A percentile compares a stretch with the other conserved stretches of the same genome.
Evolutionary conservation across 805 yeast species (phyloP).

Genomic region (Maudiozyma turicensis): DNA sequence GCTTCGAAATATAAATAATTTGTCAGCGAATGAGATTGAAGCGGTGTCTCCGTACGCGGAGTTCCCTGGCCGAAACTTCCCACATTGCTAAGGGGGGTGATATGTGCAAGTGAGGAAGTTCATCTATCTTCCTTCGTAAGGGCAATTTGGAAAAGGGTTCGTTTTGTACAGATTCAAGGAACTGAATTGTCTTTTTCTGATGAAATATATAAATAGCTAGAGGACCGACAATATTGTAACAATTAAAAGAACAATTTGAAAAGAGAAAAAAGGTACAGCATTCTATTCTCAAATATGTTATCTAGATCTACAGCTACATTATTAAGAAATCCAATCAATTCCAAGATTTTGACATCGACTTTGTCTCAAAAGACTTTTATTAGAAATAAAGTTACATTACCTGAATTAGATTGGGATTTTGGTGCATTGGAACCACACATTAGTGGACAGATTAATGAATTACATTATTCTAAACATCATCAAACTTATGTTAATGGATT

Average conservation of each 20-base stretch:
- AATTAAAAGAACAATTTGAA: not conserved
- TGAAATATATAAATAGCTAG: not conserved
- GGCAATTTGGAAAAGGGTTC: too few relatives aligned
- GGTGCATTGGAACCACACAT: slow-evolving; percentile 81
- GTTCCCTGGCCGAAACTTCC: not conserved
- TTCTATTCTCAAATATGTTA: slow-evolving; percentile 2
- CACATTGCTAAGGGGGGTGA: not conserved
- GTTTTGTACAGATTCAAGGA: too few relatives aligned
- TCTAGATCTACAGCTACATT: slow-evolving; percentile 3
- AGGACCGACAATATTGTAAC: not conserved
- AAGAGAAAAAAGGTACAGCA: not conserved
- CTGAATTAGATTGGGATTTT: slow-evolving; percentile 75
- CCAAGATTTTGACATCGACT: not conserved
- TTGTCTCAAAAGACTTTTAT: not conserved
- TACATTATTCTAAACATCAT: slow-evolving; percentile 86
- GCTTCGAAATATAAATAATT: not conserved
- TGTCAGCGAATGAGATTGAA: not conserved
- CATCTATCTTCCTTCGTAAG: too few relatives aligned
- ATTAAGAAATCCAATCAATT: not conserved
- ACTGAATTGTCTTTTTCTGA: not conserved
- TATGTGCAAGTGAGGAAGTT: too few relatives aligned
- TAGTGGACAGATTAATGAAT: slow-evolving; percentile 76
- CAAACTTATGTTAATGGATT: slow-evolving; percentile 84
- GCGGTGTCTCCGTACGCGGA: not conserved
- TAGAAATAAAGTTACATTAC: slow-evolving; percentile 64